phyloP scores from a whole-genome alignment of 2,329 filamentous ascomycete species.

The Hymenoscyphus fraxineus region DNA sequence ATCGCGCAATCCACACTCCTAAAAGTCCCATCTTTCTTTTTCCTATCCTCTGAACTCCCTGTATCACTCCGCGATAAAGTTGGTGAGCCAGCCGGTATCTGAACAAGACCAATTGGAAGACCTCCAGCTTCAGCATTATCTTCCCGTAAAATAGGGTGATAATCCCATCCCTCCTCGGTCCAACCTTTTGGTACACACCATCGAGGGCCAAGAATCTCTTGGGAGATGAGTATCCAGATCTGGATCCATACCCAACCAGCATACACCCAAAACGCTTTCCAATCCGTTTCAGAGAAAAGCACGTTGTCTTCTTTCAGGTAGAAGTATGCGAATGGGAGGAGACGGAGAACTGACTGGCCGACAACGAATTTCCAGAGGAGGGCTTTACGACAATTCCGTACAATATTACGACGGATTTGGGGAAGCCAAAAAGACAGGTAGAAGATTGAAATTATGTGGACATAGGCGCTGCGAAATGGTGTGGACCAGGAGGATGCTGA shows the following conservation, averaged over 20 bases:
- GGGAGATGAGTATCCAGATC: constrained; percentile 70
- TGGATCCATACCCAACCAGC: constrained; percentile 85
- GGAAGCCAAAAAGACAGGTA: constrained; percentile 92
- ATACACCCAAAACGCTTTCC: constrained; percentile 59
- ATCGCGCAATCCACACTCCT: constrained; percentile 85
- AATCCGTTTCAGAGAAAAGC: constrained; percentile 69
- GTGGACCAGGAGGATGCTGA: constrained; percentile 60
- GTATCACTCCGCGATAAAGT: constrained; percentile 21
- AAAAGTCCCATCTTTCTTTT: constrained; percentile 42
- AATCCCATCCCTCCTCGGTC: constrained; percentile 81
- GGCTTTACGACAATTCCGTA: constrained; percentile 87
- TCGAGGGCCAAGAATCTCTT: constrained; percentile 83
- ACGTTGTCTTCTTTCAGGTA: constrained; percentile 76
- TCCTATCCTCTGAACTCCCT: constrained; percentile 32
- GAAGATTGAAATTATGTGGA: constrained; percentile 61
- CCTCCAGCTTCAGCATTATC: constrained; percentile 77
- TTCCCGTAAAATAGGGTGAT: constrained; percentile 83
- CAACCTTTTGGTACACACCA: constrained; percentile 72
- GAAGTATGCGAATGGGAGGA: constrained; percentile 82
- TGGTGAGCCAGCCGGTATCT: constrained; percentile 26
- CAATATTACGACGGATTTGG: constrained; percentile 85
- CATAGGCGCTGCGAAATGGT: constrained; percentile 50
- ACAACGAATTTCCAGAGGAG: constrained; percentile 88
- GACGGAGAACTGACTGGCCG: constrained; percentile 74
- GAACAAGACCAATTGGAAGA: constrained; percentile 71